Base-by-base conservation (phyloP, 495 filamentous ascomycete species). In the Hypoxylon fragiforme region DNA sequence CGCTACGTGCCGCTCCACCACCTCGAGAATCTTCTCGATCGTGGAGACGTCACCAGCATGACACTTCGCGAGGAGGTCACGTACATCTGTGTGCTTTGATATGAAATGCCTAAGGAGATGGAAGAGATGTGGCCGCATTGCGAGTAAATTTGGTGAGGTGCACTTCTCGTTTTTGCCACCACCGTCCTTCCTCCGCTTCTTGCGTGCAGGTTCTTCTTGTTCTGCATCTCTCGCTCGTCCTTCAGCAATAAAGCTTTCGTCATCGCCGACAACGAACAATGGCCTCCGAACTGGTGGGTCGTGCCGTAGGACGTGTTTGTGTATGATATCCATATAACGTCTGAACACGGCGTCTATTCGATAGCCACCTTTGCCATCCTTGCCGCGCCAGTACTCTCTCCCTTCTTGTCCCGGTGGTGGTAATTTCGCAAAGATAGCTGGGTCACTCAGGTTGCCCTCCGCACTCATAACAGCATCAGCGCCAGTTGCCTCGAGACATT, bases 381-480 rank as follows among this genome's bases (percentile, higher is more conserved):
- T 77, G 4, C 89, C 89, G 8, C 87, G 73, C 94, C 94, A 98
- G 69, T 92, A 96, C 57, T 89, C 86, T 40, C 85, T 77, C 0
- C 79, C 82, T 65, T 88, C 86, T 20, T 81, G 64, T 2, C 86
- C 89, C 1, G 75, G 46, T 1, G 77, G 61, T 1, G 89, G 90
- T 9, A 83, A 77, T 36, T 80, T 71, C 32, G 84, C 84, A 69
- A 97, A 97, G 26, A 97, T 87, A 1, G 85, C 83, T 0, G 94
- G 94, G 66, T 98, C 91, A 58, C 86, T 89, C 1, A 98, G 79
- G 62, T 95, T 96, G 1, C 91, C 92, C 63, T 98, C 94, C 1
- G 94, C 94, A 54, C 84, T 90, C 94, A 98, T 97, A 24, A 98
- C 86, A 11, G 81, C 94, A 69, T 98, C 94, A 1, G 85, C 92